Percentiles rank a stretch among this genome's conserved stretches.
phyloP scores from a whole-genome alignment of 192 early-diverging fungal genomes.

The Rhizophagus prolifer region DNA sequence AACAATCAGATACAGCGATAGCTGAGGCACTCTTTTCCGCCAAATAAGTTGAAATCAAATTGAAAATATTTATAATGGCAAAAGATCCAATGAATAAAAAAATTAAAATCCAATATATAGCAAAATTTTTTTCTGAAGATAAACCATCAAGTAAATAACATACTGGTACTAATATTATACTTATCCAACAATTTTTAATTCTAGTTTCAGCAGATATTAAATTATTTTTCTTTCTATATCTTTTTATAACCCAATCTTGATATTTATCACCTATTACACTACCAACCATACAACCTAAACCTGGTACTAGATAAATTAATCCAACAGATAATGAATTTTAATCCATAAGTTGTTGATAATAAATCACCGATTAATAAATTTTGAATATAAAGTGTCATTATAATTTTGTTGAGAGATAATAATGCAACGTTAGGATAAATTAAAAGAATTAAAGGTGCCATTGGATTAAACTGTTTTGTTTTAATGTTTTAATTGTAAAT shows the following conservation, averaged over 20 bases:
- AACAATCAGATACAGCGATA: neutral
- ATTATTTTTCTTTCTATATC: constrained; percentile 18
- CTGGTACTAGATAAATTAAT: constrained; percentile 36
- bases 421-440: constrained; percentile 8
- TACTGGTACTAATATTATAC: constrained; percentile 32
- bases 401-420: neutral
- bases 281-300: constrained; percentile 42
- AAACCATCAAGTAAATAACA: constrained; percentile 35
- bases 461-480: neutral
- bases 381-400: neutral
- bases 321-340: neutral
- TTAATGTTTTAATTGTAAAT: neutral
- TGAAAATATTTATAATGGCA: neutral
- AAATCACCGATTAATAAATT: neutral
- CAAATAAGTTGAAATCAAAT: neutral
- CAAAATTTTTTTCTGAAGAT: constrained; percentile 27
- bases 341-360: neutral
- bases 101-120: constrained; percentile 28
- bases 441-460: neutral
- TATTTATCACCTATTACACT: constrained; percentile 42
- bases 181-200: constrained; percentile 35
- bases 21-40: neutral
- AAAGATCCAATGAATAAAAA: constrained; percentile 29
- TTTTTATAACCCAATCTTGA: constrained; percentile 37
- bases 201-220: constrained; percentile 33